A percentile compares a stretch with the other conserved stretches of the same genome.
Evolutionary conservation across 139 green algal species (phyloP).

Genomic region (Chlorella ohadii): DNA sequence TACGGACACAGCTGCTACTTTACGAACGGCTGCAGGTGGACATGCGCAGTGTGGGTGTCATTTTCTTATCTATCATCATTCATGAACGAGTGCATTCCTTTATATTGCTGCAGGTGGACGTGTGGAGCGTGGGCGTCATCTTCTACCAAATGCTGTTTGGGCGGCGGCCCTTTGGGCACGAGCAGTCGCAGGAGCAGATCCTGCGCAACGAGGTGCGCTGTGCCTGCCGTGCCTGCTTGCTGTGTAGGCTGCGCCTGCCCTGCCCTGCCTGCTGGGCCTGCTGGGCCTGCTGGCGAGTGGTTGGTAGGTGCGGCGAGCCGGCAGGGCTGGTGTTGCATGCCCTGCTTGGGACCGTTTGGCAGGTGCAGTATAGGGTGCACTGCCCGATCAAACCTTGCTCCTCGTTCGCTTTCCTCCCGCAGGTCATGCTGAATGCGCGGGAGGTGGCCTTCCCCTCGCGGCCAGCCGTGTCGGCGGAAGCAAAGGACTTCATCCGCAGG

Average conservation of each 20-base stretch:
- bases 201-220: constrained; percentile 74
- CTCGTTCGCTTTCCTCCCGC: neutral
- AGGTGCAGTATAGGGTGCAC: too few species aligned
- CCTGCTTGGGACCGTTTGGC: too few species aligned
- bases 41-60: too few species aligned
- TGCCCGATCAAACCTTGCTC: too few species aligned
- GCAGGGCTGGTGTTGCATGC: too few species aligned
- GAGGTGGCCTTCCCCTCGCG: constrained; percentile 75
- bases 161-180: constrained; percentile 86
- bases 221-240: neutral
- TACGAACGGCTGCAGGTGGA: too few species aligned
- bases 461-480: constrained; percentile 81
- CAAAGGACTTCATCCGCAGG: constrained; percentile 84
- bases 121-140: constrained; percentile 93
- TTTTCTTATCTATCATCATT: too few species aligned
- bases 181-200: constrained; percentile 84
- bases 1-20: too few species aligned
- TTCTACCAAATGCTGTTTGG: constrained; percentile 97
- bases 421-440: constrained; percentile 72
- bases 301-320: too few species aligned
- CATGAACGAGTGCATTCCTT: too few species aligned
- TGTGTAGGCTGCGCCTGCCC: neutral
- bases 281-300: neutral
- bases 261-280: neutral
- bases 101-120: constrained; percentile 88